Percentiles rank a stretch among this genome's conserved stretches.
Evolutionary conservation across 2,329 filamentous ascomycete species (phyloP).

Genomic region (Coniochaeta sp.): DNA sequence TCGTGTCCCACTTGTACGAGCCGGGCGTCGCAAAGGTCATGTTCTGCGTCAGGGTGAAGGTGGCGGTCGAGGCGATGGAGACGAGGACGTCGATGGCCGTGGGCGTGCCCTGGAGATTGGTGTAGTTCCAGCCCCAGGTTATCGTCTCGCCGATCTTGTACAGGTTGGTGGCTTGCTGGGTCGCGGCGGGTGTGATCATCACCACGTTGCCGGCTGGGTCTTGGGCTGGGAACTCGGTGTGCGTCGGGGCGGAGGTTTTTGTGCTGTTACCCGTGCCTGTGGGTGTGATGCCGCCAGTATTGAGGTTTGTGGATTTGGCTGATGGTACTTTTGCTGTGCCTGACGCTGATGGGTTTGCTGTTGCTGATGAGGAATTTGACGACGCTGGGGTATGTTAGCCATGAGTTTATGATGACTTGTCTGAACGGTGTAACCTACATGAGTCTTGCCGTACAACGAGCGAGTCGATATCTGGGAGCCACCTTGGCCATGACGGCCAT

Average conservation of each 20-base stretch:
- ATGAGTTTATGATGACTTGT: not conserved
- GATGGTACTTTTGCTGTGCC: constrained; percentile 16
- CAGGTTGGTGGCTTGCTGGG: constrained; percentile 34
- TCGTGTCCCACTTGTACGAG: constrained; percentile 52
- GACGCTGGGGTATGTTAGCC: not conserved
- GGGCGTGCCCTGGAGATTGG: constrained; percentile 47
- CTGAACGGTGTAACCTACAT: not conserved
- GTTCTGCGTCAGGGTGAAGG: constrained; percentile 57
- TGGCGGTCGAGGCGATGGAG: constrained; percentile 42
- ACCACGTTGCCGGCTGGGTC: constrained; percentile 43
- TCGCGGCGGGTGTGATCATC: constrained; percentile 43
- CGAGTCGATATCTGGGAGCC: constrained; percentile 44
- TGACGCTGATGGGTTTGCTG: constrained; percentile 7
- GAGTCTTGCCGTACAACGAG: constrained; percentile 42
- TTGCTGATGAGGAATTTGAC: constrained; percentile 2
- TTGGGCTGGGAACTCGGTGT: constrained; percentile 34
- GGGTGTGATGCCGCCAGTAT: constrained; percentile 12
- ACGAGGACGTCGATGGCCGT: constrained; percentile 53
- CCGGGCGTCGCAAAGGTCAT: constrained; percentile 48
- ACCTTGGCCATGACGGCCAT: constrained; percentile 43
- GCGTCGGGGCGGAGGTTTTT: constrained; percentile 7
- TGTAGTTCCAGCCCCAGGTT: constrained; percentile 61
- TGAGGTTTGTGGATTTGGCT: constrained; percentile 9
- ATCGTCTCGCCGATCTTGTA: constrained; percentile 55
- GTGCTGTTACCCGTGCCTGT: constrained; percentile 16